Evolutionary conservation across 2,329 filamentous ascomycete species (phyloP).

Genomic region (Aureobasidium pullulans): DNA sequence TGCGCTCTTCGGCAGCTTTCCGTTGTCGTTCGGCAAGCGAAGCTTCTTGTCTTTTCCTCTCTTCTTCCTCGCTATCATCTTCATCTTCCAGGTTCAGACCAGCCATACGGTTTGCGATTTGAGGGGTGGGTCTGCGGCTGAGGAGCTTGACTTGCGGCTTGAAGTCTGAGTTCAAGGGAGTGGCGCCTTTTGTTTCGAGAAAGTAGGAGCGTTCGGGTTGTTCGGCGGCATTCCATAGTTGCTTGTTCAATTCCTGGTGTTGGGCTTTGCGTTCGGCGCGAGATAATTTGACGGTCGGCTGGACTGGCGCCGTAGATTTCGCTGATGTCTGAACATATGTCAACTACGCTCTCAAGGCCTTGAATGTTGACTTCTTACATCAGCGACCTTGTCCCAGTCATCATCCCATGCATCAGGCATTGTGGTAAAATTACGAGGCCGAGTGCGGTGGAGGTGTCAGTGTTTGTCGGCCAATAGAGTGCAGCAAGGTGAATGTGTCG

Average conservation of each 20-base stretch:
- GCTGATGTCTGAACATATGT: conserved; percentile 24
- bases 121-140: conserved; percentile 65
- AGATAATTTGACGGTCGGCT: conserved; percentile 47
- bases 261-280: conserved; percentile 71
- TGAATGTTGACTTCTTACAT: conserved; percentile 41
- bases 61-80: conserved; percentile 60
- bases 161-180: conserved; percentile 61
- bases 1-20: conserved; percentile 69
- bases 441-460: not conserved
- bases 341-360: conserved; percentile 19
- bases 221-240: conserved; percentile 88
- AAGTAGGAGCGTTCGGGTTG: conserved; percentile 68
- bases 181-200: conserved; percentile 54
- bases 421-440: conserved; percentile 34
- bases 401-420: conserved; percentile 82
- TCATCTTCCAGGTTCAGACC: conserved; percentile 40
- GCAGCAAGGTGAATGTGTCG: not conserved
- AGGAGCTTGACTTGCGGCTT: conserved; percentile 79
- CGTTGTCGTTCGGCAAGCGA: conserved; percentile 70
- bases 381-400: conserved; percentile 77
- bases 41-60: conserved; percentile 52
- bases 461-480: not conserved
- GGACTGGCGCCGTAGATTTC: conserved; percentile 27
- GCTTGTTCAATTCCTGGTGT: conserved; percentile 76
- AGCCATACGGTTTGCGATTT: conserved; percentile 48